Base-by-base conservation (phyloP, 345 rosid genomes). In the Clausena lansium region DNA sequence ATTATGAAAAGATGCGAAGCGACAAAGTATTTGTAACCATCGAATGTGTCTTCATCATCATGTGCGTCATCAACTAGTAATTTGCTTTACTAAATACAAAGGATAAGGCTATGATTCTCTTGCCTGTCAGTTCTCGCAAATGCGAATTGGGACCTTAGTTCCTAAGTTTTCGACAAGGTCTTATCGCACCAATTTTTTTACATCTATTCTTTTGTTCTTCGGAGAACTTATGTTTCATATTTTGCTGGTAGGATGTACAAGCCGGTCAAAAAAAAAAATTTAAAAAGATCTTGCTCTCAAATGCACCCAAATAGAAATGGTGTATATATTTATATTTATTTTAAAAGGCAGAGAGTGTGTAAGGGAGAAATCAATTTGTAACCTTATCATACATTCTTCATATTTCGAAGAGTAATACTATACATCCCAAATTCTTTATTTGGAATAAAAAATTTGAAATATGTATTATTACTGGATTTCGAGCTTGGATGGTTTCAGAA, bases 11-110 rank as follows among this genome's bases (percentile, higher is more conserved):
- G 33, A 14, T 78, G 83, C 70, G 6, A 65, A 67, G 79, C 13
- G 76, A 70, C 79, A 13, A 81, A 61, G 47, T 32, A 76, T n/a
- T 78, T 61, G 8, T 35, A 67, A 2, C 81, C 81, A 67, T 68
- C 41, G 4, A 22, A 20, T 33, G n/a, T 58, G 47, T 39, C 65
- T 76, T 28, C 9, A 24, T 47, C 17, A 30, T 4, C 10, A 8
- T 11, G 33, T 11, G 38, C 67, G 61, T 25, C 28, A 19, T n/a
- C 50, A 4, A 54, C 38, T 38, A 39, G 36, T 24, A 50, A 17
- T 39, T 67, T 39, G 50, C 54, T 33, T 19, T 20, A 5, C 57
- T 4, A 52, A 52, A 4, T 0, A 19, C 15, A 4, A 9, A 20
- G 14, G 25, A 35, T 20, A 8, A 7, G 61, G 5, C 61, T 28